Base-by-base conservation (phyloP, 2,329 filamentous ascomycete species). In the Calonectria crousiana region DNA sequence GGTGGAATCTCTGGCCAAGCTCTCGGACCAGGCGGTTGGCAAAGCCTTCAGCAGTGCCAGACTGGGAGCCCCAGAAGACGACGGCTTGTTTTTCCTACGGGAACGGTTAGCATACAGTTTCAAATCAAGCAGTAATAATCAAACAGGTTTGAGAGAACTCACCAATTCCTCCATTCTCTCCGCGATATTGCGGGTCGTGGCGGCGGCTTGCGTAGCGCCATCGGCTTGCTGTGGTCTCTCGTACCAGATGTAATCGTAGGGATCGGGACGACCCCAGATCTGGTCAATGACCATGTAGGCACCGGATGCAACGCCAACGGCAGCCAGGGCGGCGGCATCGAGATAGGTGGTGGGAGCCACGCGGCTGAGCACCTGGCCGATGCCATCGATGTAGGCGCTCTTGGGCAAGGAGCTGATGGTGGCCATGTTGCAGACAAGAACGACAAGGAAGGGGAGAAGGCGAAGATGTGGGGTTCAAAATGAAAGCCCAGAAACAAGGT, bases 21-120 rank as follows among this genome's bases (percentile, higher is more conserved):
- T 74, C 73, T 41, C 64, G 52, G 3, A 67, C 73, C 6, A 74
- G 69, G n/a, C 69, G 64, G 14, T 28, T 64, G 6, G 73, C 73
- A 16, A 71, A 74, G 9, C 36, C 64, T 26, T 74, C 73, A 28
- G 52, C 73, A 16, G 73, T 74, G n/a, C 73, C 73, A 18, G 73
- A 69, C 56, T 74, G 73, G 4, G 73, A 74, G 26, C 69, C 73
- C 60, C 56, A 74, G 56, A 74, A 74, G 69, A 74, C 56, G 10
- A 74, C 65, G 16, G 67, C 67, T 70, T 73, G 67, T 32, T 73
- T 73, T 44, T 49, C 71, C 71, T 73, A 6, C 6, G 8, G 16
- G 10, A 2, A 5, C 13, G 18, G 26, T 69, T 49, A 65, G 53
- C 18, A 51, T 32, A 8, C 13, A 11, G 10, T 49, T 62, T 4